These are phyloP conservation scores for Phytophthora sp. DNA, from an alignment of 352 stramenopile species.

Conservation along the genomic window DNA sequence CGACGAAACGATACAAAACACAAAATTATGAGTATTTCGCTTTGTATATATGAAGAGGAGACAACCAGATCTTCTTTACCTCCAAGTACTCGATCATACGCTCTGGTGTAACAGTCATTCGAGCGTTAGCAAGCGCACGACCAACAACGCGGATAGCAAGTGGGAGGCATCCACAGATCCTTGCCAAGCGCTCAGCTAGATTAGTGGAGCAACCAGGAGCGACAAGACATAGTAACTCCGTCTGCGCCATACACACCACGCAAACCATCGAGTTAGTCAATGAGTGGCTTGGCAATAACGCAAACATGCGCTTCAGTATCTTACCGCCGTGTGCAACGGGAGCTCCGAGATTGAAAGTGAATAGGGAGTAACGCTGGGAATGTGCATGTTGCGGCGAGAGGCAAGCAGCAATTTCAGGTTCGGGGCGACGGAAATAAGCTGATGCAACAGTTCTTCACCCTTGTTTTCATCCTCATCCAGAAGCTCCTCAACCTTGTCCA, in stretches of 20 bases:
- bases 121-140: conserved; percentile 75
- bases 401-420: conserved; percentile 74
- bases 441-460: conserved; percentile 67
- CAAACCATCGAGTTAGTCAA: background rate
- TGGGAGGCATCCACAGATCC: conserved; percentile 80
- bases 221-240: conserved; percentile 70
- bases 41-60: background rate
- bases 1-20: conserved; percentile 3
- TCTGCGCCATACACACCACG: conserved; percentile 36
- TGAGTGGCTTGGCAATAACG: background rate
- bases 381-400: conserved; percentile 74
- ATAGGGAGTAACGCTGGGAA: conserved; percentile 80
- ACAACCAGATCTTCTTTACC: conserved; percentile 26
- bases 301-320: background rate
- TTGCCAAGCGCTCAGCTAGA: conserved; percentile 65
- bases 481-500: conserved; percentile 85
- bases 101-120: conserved; percentile 73
- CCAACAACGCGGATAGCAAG: conserved; percentile 83
- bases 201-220: conserved; percentile 66
- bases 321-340: conserved; percentile 71
- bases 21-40: background rate
- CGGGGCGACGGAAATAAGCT: conserved; percentile 73
- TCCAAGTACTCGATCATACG: conserved; percentile 86
- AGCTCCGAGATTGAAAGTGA: conserved; percentile 80
- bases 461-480: conserved; percentile 81